These are phyloP conservation scores for Colletotrichum magnum DNA, from an alignment of 2,329 filamentous ascomycete genomes.

Conservation along the genomic window DNA sequence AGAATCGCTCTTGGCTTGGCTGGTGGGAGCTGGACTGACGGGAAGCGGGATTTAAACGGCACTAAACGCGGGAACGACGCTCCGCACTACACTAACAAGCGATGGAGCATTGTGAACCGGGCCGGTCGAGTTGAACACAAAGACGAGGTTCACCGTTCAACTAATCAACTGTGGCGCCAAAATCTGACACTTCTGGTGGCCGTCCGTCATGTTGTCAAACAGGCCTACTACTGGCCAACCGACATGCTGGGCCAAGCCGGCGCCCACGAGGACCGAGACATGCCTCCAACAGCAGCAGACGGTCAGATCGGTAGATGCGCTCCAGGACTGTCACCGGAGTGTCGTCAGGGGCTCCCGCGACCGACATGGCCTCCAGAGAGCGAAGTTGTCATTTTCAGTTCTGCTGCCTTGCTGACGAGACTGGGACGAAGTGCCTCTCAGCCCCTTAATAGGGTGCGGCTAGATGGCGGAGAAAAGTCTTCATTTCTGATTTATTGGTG, in stretches of 20 bases:
- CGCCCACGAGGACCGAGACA: constrained; percentile 6
- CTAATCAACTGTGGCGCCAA: neutral
- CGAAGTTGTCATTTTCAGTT: neutral
- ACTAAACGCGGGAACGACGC: constrained; percentile 25
- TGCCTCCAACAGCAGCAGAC: neutral
- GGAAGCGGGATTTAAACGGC: constrained; percentile 11
- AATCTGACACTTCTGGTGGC: neutral
- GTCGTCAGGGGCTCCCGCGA: neutral
- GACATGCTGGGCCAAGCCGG: constrained; percentile 1
- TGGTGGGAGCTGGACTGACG: constrained; percentile 1
- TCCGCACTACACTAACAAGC: neutral
- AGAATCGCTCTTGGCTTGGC: neutral
- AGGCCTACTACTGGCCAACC: neutral
- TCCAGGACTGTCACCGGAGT: neutral
- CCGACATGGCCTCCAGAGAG: neutral
- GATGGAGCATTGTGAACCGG: constrained; percentile 1
- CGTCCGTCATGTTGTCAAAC: neutral
- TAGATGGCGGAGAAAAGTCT: neutral
- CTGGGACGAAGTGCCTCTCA: neutral
- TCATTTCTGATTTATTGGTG: constrained; percentile 14
- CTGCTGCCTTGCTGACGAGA: constrained; percentile 1
- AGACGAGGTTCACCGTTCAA: neutral
- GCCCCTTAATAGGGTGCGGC: neutral
- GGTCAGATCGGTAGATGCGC: neutral
- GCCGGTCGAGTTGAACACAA: constrained; percentile 11